Evolutionary conservation across 23 red algal species (phyloP).

Genomic region (Gracilaria vermiculophylla): DNA sequence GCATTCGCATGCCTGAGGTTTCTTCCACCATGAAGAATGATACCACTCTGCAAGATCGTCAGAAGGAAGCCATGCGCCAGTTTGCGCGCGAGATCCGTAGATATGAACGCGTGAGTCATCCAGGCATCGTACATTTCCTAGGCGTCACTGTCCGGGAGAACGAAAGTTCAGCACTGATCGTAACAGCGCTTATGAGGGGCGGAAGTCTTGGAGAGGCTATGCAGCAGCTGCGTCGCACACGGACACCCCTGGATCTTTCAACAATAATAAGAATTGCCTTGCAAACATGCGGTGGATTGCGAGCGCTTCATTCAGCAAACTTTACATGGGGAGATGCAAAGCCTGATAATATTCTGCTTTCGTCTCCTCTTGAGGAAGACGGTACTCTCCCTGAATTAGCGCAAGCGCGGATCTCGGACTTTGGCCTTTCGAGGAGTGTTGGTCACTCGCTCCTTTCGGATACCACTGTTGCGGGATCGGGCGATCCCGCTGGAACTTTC

Average conservation of each 20-base stretch:
- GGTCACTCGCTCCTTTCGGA: constrained; percentile 22
- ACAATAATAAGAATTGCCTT: constrained; percentile 35
- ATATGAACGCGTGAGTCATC: constrained; percentile 55
- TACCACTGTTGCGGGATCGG: constrained; percentile 22
- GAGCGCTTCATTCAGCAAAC: constrained; percentile 36
- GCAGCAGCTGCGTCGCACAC: background rate
- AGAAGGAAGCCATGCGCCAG: background rate
- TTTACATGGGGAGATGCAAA: constrained; percentile 67
- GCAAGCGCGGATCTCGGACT: constrained; percentile 52
- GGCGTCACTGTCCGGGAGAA: constrained; percentile 44
- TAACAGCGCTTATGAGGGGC: constrained; percentile 65
- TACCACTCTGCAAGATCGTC: background rate
- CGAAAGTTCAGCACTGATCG: constrained; percentile 27
- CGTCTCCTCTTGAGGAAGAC: background rate
- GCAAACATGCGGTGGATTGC: constrained; percentile 48
- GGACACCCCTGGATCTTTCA: constrained; percentile 2
- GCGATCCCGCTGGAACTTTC: constrained; percentile 61
- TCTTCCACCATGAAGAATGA: constrained; percentile 17
- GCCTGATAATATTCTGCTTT: constrained; percentile 60
- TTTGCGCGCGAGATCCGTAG: constrained; percentile 66
- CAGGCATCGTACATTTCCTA: constrained; percentile 49
- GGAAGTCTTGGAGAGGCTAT: constrained; percentile 35
- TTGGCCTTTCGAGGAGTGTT: constrained; percentile 30
- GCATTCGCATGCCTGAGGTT: constrained; percentile 22
- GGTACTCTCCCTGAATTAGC: constrained; percentile 19